phyloP scores from a whole-genome alignment of 2,329 filamentous ascomycete species.

The Chrysoporthe cubensis region DNA sequence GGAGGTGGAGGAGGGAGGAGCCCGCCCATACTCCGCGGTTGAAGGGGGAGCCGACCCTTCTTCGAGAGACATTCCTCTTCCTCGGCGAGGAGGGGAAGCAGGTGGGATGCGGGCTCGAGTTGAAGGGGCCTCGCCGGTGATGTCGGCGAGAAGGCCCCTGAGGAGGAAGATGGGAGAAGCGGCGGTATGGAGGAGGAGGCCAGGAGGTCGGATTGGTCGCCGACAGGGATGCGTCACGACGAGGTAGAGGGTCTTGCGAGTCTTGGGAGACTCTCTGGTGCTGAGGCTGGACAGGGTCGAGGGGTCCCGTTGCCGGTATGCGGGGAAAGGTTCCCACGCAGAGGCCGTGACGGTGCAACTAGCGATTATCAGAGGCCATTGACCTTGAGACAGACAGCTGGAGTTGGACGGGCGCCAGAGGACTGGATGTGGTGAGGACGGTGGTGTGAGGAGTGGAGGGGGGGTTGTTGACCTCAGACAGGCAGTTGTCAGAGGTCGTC shows the following conservation, averaged over 20 bases:
- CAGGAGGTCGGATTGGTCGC: background rate
- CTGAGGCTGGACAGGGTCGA: constrained; percentile 18
- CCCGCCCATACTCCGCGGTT: constrained; percentile 41
- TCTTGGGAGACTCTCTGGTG: constrained; percentile 12
- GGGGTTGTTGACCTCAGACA: constrained; percentile 13
- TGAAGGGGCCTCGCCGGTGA: constrained; percentile 33
- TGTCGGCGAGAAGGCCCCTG: constrained; percentile 18
- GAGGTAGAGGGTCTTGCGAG: constrained; percentile 30
- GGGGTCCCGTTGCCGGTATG: constrained; percentile 36
- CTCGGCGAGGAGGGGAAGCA: constrained; percentile 6
- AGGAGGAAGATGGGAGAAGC: background rate
- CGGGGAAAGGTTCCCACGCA: constrained; percentile 41
- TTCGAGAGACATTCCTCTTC: constrained; percentile 34
- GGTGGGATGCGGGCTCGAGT: background rate
- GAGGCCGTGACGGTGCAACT: constrained; percentile 57
- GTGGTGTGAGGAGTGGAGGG: background rate
- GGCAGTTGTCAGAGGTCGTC: constrained; percentile 1
- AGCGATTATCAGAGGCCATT: constrained; percentile 63
- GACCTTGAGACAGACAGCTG: constrained; percentile 39
- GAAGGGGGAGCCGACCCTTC: constrained; percentile 18
- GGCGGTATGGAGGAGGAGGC: background rate
- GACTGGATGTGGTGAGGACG: background rate
- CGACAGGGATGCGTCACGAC: background rate
- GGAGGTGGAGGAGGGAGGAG: constrained; percentile 31
- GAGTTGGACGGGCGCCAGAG: background rate